Evolutionary conservation across 257 asterid genomes (phyloP).

Genomic region (Solanum virginianum): DNA sequence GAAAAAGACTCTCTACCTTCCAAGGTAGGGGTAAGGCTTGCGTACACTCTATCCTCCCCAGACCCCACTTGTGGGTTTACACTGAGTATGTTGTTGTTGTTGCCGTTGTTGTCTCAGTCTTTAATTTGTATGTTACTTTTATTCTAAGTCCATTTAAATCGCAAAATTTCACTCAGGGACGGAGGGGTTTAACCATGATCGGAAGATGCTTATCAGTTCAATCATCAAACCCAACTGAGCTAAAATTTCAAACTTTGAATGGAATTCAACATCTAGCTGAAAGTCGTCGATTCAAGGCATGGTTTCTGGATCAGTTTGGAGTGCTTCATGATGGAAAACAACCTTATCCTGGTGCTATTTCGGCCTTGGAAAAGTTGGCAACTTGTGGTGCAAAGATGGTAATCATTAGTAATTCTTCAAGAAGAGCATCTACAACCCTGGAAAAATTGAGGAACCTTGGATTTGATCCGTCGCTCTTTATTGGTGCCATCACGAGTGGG

Average conservation of each 20-base stretch:
- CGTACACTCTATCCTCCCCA: background rate
- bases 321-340: constrained; percentile 92
- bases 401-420: constrained; percentile 85
- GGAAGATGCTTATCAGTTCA: background rate
- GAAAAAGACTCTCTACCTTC: too few relatives aligned
- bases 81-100: background rate
- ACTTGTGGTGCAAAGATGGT: constrained; percentile 78
- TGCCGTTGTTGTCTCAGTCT: too few relatives aligned
- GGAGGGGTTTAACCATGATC: background rate
- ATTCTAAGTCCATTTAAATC: background rate
- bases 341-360: constrained; percentile 91
- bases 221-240: background rate
- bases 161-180: background rate
- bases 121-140: too few relatives aligned
- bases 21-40: background rate
- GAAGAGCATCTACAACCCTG: constrained; percentile 80
- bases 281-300: constrained; percentile 33
- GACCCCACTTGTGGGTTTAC: background rate
- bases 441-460: constrained; percentile 77
- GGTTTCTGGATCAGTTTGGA: constrained; percentile 97
- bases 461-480: constrained; percentile 68
- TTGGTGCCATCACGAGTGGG: constrained; percentile 92
- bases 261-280: background rate
- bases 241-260: background rate
- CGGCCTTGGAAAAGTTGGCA: constrained; percentile 80